Base-by-base conservation (phyloP, 371 early-diverging fungal genomes). In the Mycotypha africana region DNA sequence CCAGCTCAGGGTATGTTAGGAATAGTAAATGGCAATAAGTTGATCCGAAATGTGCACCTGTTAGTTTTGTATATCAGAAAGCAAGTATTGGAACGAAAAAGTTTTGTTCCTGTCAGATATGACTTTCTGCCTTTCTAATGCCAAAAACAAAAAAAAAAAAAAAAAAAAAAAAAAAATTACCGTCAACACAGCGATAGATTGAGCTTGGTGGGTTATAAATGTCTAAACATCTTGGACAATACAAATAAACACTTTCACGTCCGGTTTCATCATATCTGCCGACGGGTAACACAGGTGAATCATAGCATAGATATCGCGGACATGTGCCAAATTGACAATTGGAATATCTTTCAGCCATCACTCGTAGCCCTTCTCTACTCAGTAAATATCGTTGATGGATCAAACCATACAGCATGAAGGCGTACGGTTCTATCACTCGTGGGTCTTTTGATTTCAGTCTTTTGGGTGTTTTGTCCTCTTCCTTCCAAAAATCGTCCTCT, bases 21-120 rank as follows among this genome's bases (percentile, higher is more conserved):
- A 96, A 86, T 35, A 98, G 72, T 49, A 98, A 75, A 59, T 93
- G 89, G n/a, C 92, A 85, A 66, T 98, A 95, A 6, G 96, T 89
- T 3, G 89, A 86, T 21, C 97, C 97, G 76, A 97, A 99, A 61
- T 88, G 92, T 35, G 96, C 93, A 47, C 98, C 80, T 85, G n/a
- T n/a, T n/a, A n/a, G n/a, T n/a, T n/a, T n/a, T n/a, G 60, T 36
- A 37, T 22, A 35, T 28, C 30, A 42, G 3, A 21, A 9, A 4
- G 23, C 25, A 34, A 17, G 22, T 19, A 25, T 22, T 24, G 30
- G 12, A 8, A 40, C 15, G 12, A 12, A 6, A 30, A 30, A 30
- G 30, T 12, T 8, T 30, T 8, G 6, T 30, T 8, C 30, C 30
- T n/a, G n/a, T n/a, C n/a, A n/a, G n/a, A n/a, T n/a, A n/a, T n/a